Base-by-base conservation (phyloP, 2,329 filamentous ascomycete genomes). In the Fusarium brachygibbosum region DNA sequence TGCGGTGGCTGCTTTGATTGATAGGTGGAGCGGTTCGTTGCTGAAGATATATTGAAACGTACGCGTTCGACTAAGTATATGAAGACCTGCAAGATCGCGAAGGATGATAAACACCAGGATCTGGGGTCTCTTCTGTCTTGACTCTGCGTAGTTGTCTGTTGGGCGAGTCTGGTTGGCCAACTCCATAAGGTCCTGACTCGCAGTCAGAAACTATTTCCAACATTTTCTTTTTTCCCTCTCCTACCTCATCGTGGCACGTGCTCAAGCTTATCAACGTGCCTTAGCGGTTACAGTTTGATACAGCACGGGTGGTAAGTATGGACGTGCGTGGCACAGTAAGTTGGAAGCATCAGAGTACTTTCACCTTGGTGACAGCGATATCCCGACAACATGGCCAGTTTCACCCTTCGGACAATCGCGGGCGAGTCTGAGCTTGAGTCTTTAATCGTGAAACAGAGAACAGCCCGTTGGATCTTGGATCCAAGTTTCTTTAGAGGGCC, bases 61-160 rank as follows among this genome's bases (percentile, higher is more conserved):
- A 38, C 48, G 32, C 5, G 34, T 51, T 13, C 13, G 16, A 40
- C n/a, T 25, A 40, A 37, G 23, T 29, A 40, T 41, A 68, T 55
- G 28, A 59, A n/a, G 37, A 54, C 58, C 42, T 48, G 37, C 64
- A n/a, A 64, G 52, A 48, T 40, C 32, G 11, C 21, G n/a, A 40
- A 16, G 8, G 56, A 45, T 60, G 58, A 68, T 54, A 34, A 29
- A 8, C 64, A 35, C 40, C 37, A 38, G 59, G 59, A 60, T 68
- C 64, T 38, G 32, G 48, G 52, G 21, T 25, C 23, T 25, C 23
- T 54, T n/a, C 23, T 17, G 19, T 32, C 6, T 32, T 21, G n/a
- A 10, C 42, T 31, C 11, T 31, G 28, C 10, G 17, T 14, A 4
- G 11, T 25, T 25, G 10, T 12, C 21, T 42, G 23, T 17, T 11